Base-by-base conservation (phyloP, 768 basidiomycete species). In the Podaxis sp. region DNA sequence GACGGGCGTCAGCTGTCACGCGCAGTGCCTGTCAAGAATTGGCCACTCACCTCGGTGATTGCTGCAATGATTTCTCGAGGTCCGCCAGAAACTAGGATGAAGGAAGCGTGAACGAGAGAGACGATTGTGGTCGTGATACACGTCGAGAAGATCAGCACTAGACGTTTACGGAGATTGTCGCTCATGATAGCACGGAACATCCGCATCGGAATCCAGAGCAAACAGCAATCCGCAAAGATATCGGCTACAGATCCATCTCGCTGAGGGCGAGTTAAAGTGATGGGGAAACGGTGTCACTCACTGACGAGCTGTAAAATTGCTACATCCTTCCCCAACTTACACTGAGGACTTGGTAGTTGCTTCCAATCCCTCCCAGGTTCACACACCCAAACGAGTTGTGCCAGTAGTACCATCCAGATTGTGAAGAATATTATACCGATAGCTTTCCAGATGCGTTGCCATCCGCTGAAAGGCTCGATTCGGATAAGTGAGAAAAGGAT, bases 401-500 rank as follows among this genome's bases (percentile, higher is more conserved):
- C 70, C 19, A 82, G 65, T 24, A 84, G 73, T 57, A 82, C 65
- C 22, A 64, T 53, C 51, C 68, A 66, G 36, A 73, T 73, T 46
- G 70, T 19, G 38, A 72, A 22, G 67, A 74, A 75, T 1, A 74
- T 12, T n/a, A 69, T 66, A 1, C 72, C 75, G n/a, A 80, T 62
- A 55, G 69, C 67, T 22, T 55, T 55, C 54, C 54, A 55, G 2
- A 38, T 55, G 2, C 54, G 54, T 24, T 37, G 22, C 54, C 54
- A 55, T 4, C 19, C 36, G 12, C 13, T 13, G 22, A 22, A 38
- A 4, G 80, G 79, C 55, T 80, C 80, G 65, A 85, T 75, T 24
- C 84, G 80, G 56, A 84, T 79, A 61, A 85, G 76, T 4, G 83
- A 83, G 70, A 81, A 82, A 8, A 85, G 71, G 49, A 84, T 82